Base-by-base conservation (phyloP, 2,329 filamentous ascomycete genomes). In the Alternaria sp. region DNA sequence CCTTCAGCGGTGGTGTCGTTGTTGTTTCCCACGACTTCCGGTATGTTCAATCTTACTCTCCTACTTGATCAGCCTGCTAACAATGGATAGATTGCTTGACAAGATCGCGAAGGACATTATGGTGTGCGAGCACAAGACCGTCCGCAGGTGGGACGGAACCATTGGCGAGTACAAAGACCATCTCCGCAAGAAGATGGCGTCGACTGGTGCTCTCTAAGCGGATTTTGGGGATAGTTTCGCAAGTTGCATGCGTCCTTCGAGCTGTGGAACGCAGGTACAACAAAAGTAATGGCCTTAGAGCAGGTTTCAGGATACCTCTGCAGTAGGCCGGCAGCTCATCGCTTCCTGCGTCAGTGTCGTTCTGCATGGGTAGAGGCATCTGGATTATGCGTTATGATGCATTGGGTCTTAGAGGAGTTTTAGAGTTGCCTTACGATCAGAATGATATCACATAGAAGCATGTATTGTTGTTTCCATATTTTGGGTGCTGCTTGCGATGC, bases 21-120 rank as follows among this genome's bases (percentile, higher is more conserved):
- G 95, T 98, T 69, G 96, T 99, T 61, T 96, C 92, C 76, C 96
- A 99, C 92, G 96, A 99, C 83, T 99, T 99, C 89, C 91, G 94
- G 94, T 96, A 89, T 80, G 90, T 76, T 55, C 14, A 50, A 14
- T 37, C 11, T 20, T 4, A 15, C 12, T n/a, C 6, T 33, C 25
- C 25, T 20, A 4, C 25, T 50, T n/a, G 15, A 50, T 46, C 10
- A 18, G 50, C 54, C 46, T 65, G 65, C 82, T 84, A 75, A 85
- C 72, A 37, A n/a, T 61, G 53, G 33, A 54, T 74, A 96, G 95
- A 87, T 87, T 99, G 77, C 90, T 99, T 71, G 96, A 99, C 89
- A 97, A 97, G 87, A 98, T 99, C 81, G 96, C 96, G 75, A 99
- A 99, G 88, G 93, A 99, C 82, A 99, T 99, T 83, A 90, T 99